These are phyloP conservation scores for Manihot esculenta DNA, from an alignment of 441 rosid genomes.

Conservation along the genomic window DNA sequence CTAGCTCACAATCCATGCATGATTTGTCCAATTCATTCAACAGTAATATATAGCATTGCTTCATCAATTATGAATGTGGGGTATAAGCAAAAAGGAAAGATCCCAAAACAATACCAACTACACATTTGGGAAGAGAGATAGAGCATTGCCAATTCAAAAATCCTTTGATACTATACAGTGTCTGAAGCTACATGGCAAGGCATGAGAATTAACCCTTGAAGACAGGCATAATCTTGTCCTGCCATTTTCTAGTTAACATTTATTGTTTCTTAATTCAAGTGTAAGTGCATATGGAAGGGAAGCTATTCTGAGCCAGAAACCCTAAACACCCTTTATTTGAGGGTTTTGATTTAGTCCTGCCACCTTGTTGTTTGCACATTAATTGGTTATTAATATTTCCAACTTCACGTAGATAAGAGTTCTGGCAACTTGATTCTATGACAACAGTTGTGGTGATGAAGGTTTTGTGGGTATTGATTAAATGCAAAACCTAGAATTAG, in stretches of 20 bases:
- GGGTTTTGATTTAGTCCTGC: constrained; percentile 9
- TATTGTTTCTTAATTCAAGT: neutral
- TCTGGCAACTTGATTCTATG: neutral
- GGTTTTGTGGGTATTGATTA: neutral
- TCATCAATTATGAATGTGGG: constrained; percentile 24
- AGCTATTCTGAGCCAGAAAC: neutral
- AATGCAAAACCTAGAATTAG: neutral
- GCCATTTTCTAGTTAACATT: constrained; percentile 3
- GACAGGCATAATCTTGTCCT: neutral
- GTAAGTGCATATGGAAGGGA: neutral
- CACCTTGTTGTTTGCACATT: neutral
- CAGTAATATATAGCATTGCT: constrained; percentile 2
- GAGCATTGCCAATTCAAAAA: too few relatives aligned
- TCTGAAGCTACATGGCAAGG: neutral
- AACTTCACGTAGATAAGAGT: too few relatives aligned
- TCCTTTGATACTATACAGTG: neutral
- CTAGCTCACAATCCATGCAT: too few relatives aligned
- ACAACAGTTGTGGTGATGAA: neutral
- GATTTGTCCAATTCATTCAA: constrained; percentile 6
- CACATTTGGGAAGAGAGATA: neutral
- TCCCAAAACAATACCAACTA: neutral
- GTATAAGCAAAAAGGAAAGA: neutral
- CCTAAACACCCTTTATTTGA: neutral
- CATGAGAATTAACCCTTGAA: neutral
- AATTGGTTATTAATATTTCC: neutral